A percentile compares a stretch with the other conserved stretches of the same genome.
These are phyloP conservation scores for Hygrocybe punicea DNA, from an alignment of 768 basidiomycete species.

Conservation along the genomic window DNA sequence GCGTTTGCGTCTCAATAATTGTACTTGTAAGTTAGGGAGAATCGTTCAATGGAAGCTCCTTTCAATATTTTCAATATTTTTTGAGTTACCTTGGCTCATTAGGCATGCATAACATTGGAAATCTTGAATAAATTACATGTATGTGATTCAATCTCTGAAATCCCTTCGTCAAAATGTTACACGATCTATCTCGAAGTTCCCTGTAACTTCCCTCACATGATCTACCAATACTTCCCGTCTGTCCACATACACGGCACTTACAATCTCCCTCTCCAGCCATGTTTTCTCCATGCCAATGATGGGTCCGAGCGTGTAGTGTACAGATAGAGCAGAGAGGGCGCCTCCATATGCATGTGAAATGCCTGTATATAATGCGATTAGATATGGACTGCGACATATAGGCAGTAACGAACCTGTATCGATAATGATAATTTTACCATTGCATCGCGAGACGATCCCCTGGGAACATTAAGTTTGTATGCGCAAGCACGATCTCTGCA, in stretches of 20 bases:
- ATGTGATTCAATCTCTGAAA: no score
- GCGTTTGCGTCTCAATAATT: background rate
- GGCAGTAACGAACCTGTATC: slow-evolving; percentile 65
- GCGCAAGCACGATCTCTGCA: background rate
- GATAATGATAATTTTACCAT: slow-evolving; percentile 92
- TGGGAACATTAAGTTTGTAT: slow-evolving; percentile 23
- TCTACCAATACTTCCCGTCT: slow-evolving; percentile 49
- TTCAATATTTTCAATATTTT: no score
- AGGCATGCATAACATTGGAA: no score
- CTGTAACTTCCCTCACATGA: slow-evolving; percentile 43
- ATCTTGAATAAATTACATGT: no score
- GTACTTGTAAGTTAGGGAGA: no score
- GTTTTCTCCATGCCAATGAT: slow-evolving; percentile 34
- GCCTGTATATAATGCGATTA: slow-evolving; percentile 41
- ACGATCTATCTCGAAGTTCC: background rate
- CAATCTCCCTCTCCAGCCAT: slow-evolving; percentile 63
- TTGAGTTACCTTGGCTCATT: no score
- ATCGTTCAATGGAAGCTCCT: no score
- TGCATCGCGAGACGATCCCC: slow-evolving; percentile 81
- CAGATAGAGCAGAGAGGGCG: slow-evolving; percentile 79
- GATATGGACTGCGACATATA: background rate
- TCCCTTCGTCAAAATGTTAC: no score
- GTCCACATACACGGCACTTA: slow-evolving; percentile 62
- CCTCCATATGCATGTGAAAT: slow-evolving; percentile 97
- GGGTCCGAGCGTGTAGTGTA: slow-evolving; percentile 79